Conservation (phyloP, 441 rosid species). For the Hypseocharis bilobata region DNA sequence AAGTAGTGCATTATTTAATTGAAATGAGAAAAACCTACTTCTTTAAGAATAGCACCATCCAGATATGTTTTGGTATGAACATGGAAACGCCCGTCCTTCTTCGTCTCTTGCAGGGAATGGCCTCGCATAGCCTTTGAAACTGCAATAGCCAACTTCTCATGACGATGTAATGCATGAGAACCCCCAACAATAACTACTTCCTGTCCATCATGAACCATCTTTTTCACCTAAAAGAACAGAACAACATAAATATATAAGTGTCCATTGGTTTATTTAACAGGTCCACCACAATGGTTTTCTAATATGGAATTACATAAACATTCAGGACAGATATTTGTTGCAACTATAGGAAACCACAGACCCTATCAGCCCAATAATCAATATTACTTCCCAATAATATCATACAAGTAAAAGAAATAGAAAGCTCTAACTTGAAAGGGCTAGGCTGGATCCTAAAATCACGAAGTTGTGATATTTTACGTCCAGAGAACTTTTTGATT, state of each 20-base stretch:
- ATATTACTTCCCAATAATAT: not conserved
- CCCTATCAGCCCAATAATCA: not conserved
- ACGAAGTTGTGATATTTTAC: not conserved
- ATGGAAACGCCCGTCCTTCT: slow-evolving; percentile 84
- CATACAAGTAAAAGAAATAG: not conserved
- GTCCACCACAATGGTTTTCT: not conserved
- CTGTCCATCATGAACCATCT: slow-evolving; percentile 83
- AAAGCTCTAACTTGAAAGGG: not conserved
- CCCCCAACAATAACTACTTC: slow-evolving; percentile 88
- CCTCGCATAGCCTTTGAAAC: slow-evolving; percentile 95
- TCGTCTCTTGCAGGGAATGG: slow-evolving; percentile 93
- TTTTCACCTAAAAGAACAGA: slow-evolving; percentile 52
- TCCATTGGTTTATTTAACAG: slow-evolving; percentile 4
- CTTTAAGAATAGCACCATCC: slow-evolving; percentile 93
- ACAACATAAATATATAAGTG: not conserved
- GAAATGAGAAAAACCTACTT: slow-evolving; percentile 39
- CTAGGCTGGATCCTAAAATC: not conserved
- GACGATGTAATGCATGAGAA: slow-evolving; percentile 71
- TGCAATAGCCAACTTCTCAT: slow-evolving; percentile 93
- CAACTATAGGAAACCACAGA: not conserved
- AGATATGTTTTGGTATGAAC: slow-evolving; percentile 87
- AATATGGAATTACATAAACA: not conserved
- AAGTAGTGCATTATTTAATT: not conserved
- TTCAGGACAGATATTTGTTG: slow-evolving; percentile 1
- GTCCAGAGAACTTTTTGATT: not conserved